These are phyloP conservation scores for Wickerhamomyces subpelliculosus DNA, from an alignment of 805 yeast genomes.

Conservation along the genomic window DNA sequence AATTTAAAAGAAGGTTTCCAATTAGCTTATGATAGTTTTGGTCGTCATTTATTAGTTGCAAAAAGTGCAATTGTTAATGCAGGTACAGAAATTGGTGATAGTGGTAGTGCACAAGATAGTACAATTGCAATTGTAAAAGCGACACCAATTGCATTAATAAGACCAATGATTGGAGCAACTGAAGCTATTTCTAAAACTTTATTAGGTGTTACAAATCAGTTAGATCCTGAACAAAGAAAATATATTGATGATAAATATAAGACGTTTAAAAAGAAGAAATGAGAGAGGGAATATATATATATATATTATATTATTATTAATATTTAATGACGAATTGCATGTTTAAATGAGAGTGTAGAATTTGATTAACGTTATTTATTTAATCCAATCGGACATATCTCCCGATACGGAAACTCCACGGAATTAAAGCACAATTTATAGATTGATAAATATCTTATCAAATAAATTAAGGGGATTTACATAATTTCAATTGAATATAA, in stretches of 20 bases:
- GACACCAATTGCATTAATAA: conserved; percentile 70
- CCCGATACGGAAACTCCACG: no score
- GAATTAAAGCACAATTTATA: no score
- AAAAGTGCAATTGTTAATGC: conserved; percentile 54
- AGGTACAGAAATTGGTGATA: conserved; percentile 53
- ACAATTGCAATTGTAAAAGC: conserved; percentile 62
- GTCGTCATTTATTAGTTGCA: conserved; percentile 60
- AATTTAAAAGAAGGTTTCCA: conserved; percentile 64
- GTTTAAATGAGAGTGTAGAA: no score
- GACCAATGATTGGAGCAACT: conserved; percentile 90
- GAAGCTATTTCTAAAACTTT: conserved; percentile 81
- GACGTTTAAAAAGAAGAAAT: conserved; percentile 10
- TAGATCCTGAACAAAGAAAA: conserved; percentile 57
- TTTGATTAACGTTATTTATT: no score
- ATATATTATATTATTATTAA: no score
- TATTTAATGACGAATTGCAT: no score
- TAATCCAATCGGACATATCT: no score
- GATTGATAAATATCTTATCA: no score
- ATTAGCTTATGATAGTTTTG: conserved; percentile 69
- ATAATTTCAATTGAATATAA: no score
- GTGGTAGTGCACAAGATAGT: conserved; percentile 61
- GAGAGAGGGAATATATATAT: neutral
- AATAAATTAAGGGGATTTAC: no score
- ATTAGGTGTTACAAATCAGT: conserved; percentile 75
- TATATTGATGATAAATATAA: conserved; percentile 66